These are phyloP conservation scores for Metschnikowia drakensbergensis DNA, from an alignment of 805 yeast species.

Conservation along the genomic window DNA sequence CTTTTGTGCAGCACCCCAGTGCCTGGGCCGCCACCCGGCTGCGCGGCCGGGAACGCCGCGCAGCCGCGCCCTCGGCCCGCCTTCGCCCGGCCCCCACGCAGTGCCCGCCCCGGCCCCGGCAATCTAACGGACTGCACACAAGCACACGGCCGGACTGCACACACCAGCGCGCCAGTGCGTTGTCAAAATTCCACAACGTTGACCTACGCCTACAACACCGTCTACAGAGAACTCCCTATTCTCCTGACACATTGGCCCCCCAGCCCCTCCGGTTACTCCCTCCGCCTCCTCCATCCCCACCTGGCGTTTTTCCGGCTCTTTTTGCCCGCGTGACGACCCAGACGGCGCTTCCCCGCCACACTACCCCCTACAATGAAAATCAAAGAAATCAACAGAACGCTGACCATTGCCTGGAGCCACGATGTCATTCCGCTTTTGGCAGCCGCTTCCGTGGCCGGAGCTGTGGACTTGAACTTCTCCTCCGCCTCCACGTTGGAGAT, in stretches of 20 bases:
- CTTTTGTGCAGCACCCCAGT: too few relatives aligned
- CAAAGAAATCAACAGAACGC: conserved; percentile 77
- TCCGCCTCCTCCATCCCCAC: background rate
- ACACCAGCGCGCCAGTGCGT: conserved; percentile 2
- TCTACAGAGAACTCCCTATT: conserved; percentile 1
- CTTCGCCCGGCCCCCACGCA: too few relatives aligned
- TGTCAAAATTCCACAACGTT: conserved; percentile 3
- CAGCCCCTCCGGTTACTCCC: background rate
- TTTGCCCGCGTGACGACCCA: background rate
- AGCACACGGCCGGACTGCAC: background rate
- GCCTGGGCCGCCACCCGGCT: too few relatives aligned
- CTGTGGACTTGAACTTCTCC: conserved; percentile 83
- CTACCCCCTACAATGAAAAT: conserved; percentile 44
- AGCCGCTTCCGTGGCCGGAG: conserved; percentile 94
- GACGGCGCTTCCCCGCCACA: background rate
- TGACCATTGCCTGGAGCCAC: conserved; percentile 95
- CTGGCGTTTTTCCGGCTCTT: background rate
- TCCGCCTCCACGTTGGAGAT: conserved; percentile 74
- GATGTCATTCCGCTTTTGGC: conserved; percentile 72
- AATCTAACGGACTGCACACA: background rate
- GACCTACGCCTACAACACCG: conserved; percentile 1
- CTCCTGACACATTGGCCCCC: conserved; percentile 3
- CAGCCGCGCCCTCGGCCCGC: too few relatives aligned
- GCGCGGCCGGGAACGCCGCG: too few relatives aligned
- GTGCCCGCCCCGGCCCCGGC: too few relatives aligned